Percentiles rank a stretch among this genome's conserved stretches.
Conservation (phyloP, 305 asterid genomes). For the Fraxinus ornus region DNA sequence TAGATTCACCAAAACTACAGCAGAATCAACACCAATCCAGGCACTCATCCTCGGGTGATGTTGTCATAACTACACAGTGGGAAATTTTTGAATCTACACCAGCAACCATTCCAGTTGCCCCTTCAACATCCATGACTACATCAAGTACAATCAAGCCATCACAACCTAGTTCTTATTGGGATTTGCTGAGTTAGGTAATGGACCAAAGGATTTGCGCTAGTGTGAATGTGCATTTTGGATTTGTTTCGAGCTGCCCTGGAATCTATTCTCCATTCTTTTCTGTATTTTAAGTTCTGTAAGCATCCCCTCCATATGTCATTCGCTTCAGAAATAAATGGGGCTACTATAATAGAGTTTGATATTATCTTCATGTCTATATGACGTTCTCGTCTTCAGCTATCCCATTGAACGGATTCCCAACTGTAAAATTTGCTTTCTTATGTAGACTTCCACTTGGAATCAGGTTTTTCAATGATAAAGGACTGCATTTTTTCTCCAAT, state of each 20-base stretch:
- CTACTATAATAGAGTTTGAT: conserved; percentile 10
- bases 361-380: not conserved
- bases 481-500: not conserved
- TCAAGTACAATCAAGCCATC: conserved; percentile 18
- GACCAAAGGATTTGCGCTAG: conserved; percentile 21
- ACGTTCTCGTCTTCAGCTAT: not conserved
- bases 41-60: conserved; percentile 57
- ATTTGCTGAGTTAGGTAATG: conserved; percentile 48
- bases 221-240: conserved; percentile 38
- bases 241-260: conserved; percentile 37
- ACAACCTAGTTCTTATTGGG: conserved; percentile 63
- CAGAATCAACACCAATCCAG: conserved; percentile 32
- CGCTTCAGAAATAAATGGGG: conserved; percentile 33
- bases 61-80: conserved; percentile 91
- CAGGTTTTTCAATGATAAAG: not conserved
- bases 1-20: conserved; percentile 31
- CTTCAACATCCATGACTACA: conserved; percentile 28
- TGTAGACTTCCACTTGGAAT: not conserved
- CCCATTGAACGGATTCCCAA: not conserved
- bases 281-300: conserved; percentile 58
- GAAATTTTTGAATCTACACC: conserved; percentile 74
- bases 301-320: conserved; percentile 26
- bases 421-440: not conserved
- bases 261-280: conserved; percentile 55
- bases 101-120: conserved; percentile 24